phyloP scores from a whole-genome alignment of 768 basidiomycete species.

The Macrolepiota albuminosa region DNA sequence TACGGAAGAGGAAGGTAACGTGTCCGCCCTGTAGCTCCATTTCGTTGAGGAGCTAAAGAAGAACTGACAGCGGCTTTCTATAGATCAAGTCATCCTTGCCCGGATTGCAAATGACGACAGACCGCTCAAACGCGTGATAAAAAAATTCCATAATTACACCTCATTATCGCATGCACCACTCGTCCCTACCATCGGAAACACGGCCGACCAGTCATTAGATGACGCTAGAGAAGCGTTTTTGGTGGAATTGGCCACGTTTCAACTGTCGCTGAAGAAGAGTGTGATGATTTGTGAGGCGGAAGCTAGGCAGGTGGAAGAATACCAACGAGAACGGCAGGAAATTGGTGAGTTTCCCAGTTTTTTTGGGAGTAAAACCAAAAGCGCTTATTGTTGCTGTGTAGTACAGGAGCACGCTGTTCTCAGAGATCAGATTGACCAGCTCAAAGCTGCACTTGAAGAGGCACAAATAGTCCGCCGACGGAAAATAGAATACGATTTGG shows the following conservation, averaged over 20 bases:
- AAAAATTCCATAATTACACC: conserved; percentile 75
- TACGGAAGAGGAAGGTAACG: conserved; percentile 59
- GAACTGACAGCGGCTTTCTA: conserved; percentile 23
- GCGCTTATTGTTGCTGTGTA: conserved; percentile 21
- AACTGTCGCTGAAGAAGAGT: conserved; percentile 71
- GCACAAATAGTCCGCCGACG: conserved; percentile 70
- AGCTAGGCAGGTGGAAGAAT: conserved; percentile 79
- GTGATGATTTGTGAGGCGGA: conserved; percentile 84
- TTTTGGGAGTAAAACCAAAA: neutral
- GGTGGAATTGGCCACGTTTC: conserved; percentile 73
- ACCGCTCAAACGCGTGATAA: conserved; percentile 69
- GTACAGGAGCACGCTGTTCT: conserved; percentile 69
- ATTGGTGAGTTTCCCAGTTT: conserved; percentile 52
- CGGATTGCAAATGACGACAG: conserved; percentile 83
- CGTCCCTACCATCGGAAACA: conserved; percentile 25
- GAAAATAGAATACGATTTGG: conserved; percentile 84
- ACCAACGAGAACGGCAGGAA: conserved; percentile 63
- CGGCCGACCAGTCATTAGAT: conserved; percentile 35
- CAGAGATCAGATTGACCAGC: conserved; percentile 67
- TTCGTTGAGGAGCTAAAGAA: conserved; percentile 10
- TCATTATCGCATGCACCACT: conserved; percentile 48
- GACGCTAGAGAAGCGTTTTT: conserved; percentile 78
- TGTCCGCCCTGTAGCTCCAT: conserved; percentile 3
- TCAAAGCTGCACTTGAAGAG: conserved; percentile 72
- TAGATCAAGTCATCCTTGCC: conserved; percentile 76